These are phyloP conservation scores for Lipomyces starkeyi DNA, from an alignment of 805 yeast genomes.

Conservation along the genomic window DNA sequence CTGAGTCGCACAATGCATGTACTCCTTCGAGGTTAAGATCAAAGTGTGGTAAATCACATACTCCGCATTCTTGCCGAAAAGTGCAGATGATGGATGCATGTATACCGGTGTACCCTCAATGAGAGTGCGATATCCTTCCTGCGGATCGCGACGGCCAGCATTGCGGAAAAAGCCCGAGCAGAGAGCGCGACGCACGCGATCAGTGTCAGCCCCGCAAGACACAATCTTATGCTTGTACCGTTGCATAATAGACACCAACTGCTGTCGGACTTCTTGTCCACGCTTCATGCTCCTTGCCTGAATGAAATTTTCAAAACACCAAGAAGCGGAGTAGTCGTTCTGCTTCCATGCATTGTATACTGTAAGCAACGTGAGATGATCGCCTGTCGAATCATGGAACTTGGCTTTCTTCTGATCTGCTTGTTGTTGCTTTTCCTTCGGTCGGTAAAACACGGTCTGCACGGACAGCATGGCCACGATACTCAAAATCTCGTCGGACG, in stretches of 20 bases:
- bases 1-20: constrained; percentile 77
- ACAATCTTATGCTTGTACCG: constrained; percentile 43
- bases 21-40: constrained; percentile 84
- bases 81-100: constrained; percentile 84
- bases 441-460: constrained; percentile 70
- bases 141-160: constrained; percentile 67
- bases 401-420: constrained; percentile 68
- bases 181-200: constrained; percentile 57
- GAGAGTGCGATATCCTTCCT: constrained; percentile 55
- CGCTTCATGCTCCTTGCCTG: constrained; percentile 75
- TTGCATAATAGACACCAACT: constrained; percentile 59
- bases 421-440: constrained; percentile 63
- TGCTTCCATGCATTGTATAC: constrained; percentile 79
- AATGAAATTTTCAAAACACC: constrained; percentile 86
- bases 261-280: constrained; percentile 73
- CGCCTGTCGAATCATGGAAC: constrained; percentile 67
- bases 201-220: constrained; percentile 46
- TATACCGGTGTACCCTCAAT: constrained; percentile 55
- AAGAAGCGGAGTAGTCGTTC: constrained; percentile 67
- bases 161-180: constrained; percentile 75
- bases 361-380: constrained; percentile 76
- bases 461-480: constrained; percentile 87
- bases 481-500: constrained; percentile 71
- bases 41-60: constrained; percentile 80
- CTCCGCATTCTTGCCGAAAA: constrained; percentile 78